phyloP scores from a whole-genome alignment of 2,329 filamentous ascomycete species.

The Pseudogymnoascus sp. region DNA sequence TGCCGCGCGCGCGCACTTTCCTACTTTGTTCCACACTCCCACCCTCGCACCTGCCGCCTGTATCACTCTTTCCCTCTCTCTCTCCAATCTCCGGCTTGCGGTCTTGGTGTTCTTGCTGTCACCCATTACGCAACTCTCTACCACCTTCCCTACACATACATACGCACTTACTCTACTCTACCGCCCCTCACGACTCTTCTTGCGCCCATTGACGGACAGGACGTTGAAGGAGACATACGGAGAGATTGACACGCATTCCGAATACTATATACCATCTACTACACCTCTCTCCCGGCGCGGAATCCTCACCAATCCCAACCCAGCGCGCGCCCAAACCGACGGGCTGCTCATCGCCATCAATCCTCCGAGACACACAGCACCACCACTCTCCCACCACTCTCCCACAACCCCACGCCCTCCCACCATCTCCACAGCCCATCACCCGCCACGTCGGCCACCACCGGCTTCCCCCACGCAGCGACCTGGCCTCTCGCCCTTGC shows the following conservation, averaged over 20 bases:
- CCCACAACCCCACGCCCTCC: background rate
- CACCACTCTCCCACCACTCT: background rate
- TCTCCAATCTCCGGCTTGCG: background rate
- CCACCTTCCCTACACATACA: background rate
- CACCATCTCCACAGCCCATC: background rate
- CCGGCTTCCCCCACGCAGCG: background rate
- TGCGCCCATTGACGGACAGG: background rate
- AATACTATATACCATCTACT: background rate
- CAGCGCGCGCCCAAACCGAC: background rate
- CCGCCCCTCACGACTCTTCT: background rate
- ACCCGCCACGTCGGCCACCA: background rate
- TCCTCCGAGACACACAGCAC: background rate
- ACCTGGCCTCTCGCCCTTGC: background rate
- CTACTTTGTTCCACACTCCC: background rate
- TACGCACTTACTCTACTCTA: no score
- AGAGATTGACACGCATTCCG: background rate
- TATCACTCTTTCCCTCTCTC: background rate
- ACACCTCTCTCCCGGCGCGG: background rate
- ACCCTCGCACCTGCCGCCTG: background rate
- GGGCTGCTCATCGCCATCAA: background rate
- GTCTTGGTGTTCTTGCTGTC: background rate
- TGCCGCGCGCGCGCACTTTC: background rate
- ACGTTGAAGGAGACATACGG: background rate
- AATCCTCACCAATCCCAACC: background rate
- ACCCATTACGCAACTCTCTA: background rate